Base-by-base conservation (phyloP, 495 filamentous ascomycete genomes). In the Terfezia boudieri region DNA sequence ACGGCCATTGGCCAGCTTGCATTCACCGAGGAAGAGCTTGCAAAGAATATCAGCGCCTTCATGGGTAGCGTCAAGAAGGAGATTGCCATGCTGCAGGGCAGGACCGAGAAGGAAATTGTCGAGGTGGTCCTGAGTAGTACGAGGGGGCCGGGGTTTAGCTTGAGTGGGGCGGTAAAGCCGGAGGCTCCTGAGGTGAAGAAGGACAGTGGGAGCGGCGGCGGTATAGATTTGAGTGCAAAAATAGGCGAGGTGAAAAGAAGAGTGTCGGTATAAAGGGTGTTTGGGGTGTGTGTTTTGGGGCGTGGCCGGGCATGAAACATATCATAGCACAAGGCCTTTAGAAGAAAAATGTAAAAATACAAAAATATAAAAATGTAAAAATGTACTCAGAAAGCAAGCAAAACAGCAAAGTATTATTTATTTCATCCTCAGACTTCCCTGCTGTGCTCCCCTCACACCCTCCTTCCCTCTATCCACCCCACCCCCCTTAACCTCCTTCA, bases 61-160 rank as follows among this genome's bases (percentile, higher is more conserved):
- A 73, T 96, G 61, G 73, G 73, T 2, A 70, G 76, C 55, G 64
- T 98, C 52, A 93, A 86, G 76, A 77, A 76, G 65, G 84, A 94
- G 63, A 77, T 89, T 41, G 69, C 67, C 35, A 64, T 66, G 9
- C 56, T 94, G 53, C 82, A 79, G 51, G 82, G 92, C 61, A 73
- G 72, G 57, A 73, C 82, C 38, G 73, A 70, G 54, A 98, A 98
- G 74, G 75, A 83, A 49, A 70, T 98, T 50, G 77, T 86, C 60
- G 92, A 98, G 71, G 85, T 98, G 62, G 88, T 94, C n/a, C 70
- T 98, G 60, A 86, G 84, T 70, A 85, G 87, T 0, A 93, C 87
- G 35, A 69, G 84, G 64, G 81, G 80, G 23, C 84, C 88, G 5
- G 90, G 87, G 4, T 83, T 98, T 73, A 81, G 77, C 62, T 68